A percentile compares a stretch with the other conserved stretches of the same genome.
These are phyloP conservation scores for Phaffia rhodozyma DNA, from an alignment of 1,284 basidiomycete species.

Conservation along the genomic window DNA sequence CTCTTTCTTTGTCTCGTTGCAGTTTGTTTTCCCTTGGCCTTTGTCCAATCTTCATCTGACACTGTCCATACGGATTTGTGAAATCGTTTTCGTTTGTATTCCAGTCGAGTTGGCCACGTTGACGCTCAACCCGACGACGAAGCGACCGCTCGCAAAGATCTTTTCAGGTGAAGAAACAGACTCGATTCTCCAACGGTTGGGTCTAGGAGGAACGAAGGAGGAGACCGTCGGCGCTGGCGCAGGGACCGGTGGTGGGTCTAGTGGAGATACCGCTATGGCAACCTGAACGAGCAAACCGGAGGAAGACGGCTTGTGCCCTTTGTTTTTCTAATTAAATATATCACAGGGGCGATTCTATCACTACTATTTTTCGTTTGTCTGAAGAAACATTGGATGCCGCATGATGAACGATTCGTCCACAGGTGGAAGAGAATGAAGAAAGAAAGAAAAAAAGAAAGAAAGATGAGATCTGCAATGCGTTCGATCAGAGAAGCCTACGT, in stretches of 20 bases:
- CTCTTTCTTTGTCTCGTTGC: slow-evolving; percentile 9
- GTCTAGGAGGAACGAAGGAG: slow-evolving; percentile 74
- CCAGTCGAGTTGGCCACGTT: slow-evolving; percentile 92
- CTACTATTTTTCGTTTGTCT: neutral
- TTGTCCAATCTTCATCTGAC: too few species aligned
- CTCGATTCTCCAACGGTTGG: slow-evolving; percentile 66
- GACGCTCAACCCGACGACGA: slow-evolving; percentile 63
- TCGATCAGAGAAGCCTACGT: too few species aligned
- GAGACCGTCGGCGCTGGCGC: slow-evolving; percentile 32
- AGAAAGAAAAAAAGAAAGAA: neutral
- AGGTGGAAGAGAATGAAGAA: neutral
- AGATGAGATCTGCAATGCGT: neutral
- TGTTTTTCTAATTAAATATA: neutral
- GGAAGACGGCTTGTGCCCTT: neutral
- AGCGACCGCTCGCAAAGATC: slow-evolving; percentile 80
- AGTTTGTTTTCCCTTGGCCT: neutral
- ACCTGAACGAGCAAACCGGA: neutral
- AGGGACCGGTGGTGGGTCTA: slow-evolving; percentile 33
- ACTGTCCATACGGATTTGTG: too few species aligned
- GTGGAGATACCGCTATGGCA: slow-evolving; percentile 14
- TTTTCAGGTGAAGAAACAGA: slow-evolving; percentile 87
- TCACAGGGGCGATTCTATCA: neutral
- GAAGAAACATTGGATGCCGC: neutral
- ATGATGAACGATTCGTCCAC: too few species aligned
- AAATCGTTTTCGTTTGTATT: too few species aligned